Evolutionary conservation across 345 rosid genomes (phyloP).

Genomic region (Camelina laxa): DNA sequence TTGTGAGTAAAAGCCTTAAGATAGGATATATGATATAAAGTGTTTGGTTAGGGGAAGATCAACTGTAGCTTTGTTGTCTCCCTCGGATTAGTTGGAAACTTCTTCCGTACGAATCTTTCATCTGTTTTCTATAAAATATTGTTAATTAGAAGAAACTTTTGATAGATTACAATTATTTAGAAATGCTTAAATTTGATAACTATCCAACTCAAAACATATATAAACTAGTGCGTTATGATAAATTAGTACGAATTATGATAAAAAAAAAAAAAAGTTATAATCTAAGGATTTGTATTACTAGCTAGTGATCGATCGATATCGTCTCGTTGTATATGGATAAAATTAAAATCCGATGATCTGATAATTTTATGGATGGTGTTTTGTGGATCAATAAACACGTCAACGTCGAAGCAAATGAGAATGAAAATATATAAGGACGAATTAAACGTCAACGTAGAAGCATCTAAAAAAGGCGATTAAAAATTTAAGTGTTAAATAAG

Average conservation of each 20-base stretch:
- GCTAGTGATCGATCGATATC: no score
- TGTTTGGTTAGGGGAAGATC: conserved; percentile 30
- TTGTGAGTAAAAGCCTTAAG: background rate
- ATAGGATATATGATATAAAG: conserved; percentile 10
- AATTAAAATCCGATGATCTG: background rate
- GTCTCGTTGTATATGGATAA: background rate
- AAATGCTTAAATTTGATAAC: background rate
- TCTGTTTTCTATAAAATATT: background rate
- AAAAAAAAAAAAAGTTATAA: background rate
- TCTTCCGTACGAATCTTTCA: conserved; percentile 16
- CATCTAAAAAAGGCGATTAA: conserved; percentile 35
- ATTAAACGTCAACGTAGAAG: conserved; percentile 36
- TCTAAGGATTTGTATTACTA: background rate
- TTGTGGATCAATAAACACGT: background rate
- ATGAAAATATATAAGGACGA: background rate
- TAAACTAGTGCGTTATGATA: background rate
- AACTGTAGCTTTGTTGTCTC: conserved; percentile 28
- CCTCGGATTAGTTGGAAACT: conserved; percentile 37
- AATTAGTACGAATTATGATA: background rate
- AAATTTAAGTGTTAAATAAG: conserved; percentile 5
- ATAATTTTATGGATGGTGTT: background rate
- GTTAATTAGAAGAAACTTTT: background rate
- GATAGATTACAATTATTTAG: background rate
- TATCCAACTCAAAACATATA: background rate
- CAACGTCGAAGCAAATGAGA: conserved; percentile 28